A percentile compares a stretch with the other conserved stretches of the same genome.
Evolutionary conservation across 75 land plant species (phyloP).

Genomic region (Picea glauca): DNA sequence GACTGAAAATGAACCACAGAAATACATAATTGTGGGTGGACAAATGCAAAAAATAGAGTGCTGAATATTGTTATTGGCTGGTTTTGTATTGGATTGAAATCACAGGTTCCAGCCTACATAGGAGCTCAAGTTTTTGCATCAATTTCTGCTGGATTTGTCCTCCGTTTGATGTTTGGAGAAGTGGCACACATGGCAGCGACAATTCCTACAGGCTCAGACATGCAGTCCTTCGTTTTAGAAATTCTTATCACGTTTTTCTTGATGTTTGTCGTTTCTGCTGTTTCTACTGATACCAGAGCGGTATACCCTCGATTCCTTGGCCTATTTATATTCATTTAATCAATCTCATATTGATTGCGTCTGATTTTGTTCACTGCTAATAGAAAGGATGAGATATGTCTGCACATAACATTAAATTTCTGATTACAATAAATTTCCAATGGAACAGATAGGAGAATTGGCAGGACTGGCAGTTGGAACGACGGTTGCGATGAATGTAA

Average conservation of each 20-base stretch:
- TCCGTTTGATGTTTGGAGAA: slow-evolving; percentile 47
- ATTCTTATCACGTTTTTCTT: slow-evolving; percentile 72
- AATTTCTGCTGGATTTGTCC: slow-evolving; percentile 42
- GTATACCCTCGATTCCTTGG: too few relatives aligned
- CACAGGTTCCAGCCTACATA: slow-evolving; percentile 39
- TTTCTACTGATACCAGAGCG: slow-evolving; percentile 54
- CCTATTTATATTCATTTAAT: too few relatives aligned
- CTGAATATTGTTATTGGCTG: too few relatives aligned
- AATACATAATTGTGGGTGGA: too few relatives aligned
- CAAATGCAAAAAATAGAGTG: too few relatives aligned
- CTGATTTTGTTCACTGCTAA: too few relatives aligned
- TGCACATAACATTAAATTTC: too few relatives aligned
- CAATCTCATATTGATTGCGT: too few relatives aligned
- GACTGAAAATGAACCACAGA: too few relatives aligned
- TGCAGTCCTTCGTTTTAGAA: slow-evolving; percentile 65
- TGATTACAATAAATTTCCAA: background rate
- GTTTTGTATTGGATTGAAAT: too few relatives aligned
- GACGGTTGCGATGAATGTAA: slow-evolving; percentile 43
- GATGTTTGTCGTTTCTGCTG: slow-evolving; percentile 85
- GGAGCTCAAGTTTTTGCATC: slow-evolving; percentile 55
- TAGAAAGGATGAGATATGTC: too few relatives aligned
- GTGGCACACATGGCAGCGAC: slow-evolving; percentile 52
- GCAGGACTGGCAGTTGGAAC: slow-evolving; percentile 58
- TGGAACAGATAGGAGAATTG: slow-evolving; percentile 40
- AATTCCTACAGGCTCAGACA: slow-evolving; percentile 23